Evolutionary conservation across 768 basidiomycete genomes (phyloP).

Genomic region (Asterophora lycoperdoides): DNA sequence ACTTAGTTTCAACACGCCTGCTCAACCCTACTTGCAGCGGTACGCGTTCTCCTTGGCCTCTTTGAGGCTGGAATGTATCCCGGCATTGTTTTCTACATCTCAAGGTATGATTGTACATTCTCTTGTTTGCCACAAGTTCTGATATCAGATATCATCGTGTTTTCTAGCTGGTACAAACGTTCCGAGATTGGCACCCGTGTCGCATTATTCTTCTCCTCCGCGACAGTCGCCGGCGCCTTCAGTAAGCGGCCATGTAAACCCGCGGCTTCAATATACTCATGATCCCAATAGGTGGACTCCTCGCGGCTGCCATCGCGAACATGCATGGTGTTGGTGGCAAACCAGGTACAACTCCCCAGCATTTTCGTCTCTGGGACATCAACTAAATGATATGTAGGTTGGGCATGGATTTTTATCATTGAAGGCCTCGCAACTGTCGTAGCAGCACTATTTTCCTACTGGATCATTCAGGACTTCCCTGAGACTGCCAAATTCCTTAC

Average conservation of each 20-base stretch:
- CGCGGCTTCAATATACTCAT: background rate
- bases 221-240: slow-evolving; percentile 75
- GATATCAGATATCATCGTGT: background rate
- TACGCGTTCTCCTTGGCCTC: slow-evolving; percentile 61
- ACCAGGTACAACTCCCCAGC: slow-evolving; percentile 44
- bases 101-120: slow-evolving; percentile 36
- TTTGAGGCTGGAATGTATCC: slow-evolving; percentile 58
- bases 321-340: slow-evolving; percentile 67
- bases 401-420: slow-evolving; percentile 73
- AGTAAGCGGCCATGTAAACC: slow-evolving; percentile 33
- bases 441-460: slow-evolving; percentile 57
- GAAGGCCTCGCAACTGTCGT: slow-evolving; percentile 69
- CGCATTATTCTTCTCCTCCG: slow-evolving; percentile 76
- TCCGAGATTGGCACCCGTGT: slow-evolving; percentile 69
- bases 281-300: slow-evolving; percentile 46
- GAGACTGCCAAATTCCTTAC: slow-evolving; percentile 69
- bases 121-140: background rate
- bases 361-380: slow-evolving; percentile 24
- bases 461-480: slow-evolving; percentile 76
- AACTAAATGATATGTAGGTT: slow-evolving; percentile 27
- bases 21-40: slow-evolving; percentile 30
- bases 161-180: slow-evolving; percentile 73
- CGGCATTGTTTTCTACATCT: slow-evolving; percentile 59
- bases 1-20: background rate
- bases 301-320: slow-evolving; percentile 64